Evolutionary conservation across 331 rosid species (phyloP).

Genomic region (Malus hybrid): DNA sequence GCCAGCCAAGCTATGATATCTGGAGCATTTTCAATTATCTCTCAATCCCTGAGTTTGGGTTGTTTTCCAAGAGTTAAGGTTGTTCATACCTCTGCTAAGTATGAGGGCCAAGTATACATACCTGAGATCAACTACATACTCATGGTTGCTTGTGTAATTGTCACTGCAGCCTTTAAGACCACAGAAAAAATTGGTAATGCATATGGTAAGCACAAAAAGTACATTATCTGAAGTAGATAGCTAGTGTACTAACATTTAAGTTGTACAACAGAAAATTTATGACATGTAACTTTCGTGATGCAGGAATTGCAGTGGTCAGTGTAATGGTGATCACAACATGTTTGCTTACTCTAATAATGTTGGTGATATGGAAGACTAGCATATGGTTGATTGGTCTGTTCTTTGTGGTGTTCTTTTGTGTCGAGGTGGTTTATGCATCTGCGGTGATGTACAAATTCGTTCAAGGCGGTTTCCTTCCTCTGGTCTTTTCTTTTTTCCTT

Average conservation of each 20-base stretch:
- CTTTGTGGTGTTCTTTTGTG: slow-evolving; percentile 24
- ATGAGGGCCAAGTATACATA: slow-evolving; percentile 74
- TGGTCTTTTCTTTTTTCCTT: slow-evolving; percentile 31
- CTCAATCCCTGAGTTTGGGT: slow-evolving; percentile 58
- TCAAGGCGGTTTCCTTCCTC: slow-evolving; percentile 67
- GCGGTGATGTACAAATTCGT: slow-evolving; percentile 53
- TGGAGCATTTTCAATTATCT: slow-evolving; percentile 68
- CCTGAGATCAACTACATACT: slow-evolving; percentile 70
- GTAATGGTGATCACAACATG: slow-evolving; percentile 61
- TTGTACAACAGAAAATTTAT: neutral
- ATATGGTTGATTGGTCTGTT: slow-evolving; percentile 38
- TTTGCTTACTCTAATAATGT: slow-evolving; percentile 56
- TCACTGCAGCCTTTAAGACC: slow-evolving; percentile 54
- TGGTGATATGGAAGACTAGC: slow-evolving; percentile 66
- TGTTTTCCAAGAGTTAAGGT: slow-evolving; percentile 78
- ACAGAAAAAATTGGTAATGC: slow-evolving; percentile 71
- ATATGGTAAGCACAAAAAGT: slow-evolving; percentile 29
- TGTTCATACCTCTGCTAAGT: slow-evolving; percentile 61
- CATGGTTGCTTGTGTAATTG: slow-evolving; percentile 56
- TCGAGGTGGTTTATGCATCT: slow-evolving; percentile 37
- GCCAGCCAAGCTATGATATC: slow-evolving; percentile 95
- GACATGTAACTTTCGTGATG: neutral
- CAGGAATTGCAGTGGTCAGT: slow-evolving; percentile 68
- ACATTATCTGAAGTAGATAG: too few species aligned
- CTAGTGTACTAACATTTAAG: too few species aligned